Evolutionary conservation across 1,284 basidiomycete genomes (phyloP).

Genomic region (Ceratobasidium sp.): DNA sequence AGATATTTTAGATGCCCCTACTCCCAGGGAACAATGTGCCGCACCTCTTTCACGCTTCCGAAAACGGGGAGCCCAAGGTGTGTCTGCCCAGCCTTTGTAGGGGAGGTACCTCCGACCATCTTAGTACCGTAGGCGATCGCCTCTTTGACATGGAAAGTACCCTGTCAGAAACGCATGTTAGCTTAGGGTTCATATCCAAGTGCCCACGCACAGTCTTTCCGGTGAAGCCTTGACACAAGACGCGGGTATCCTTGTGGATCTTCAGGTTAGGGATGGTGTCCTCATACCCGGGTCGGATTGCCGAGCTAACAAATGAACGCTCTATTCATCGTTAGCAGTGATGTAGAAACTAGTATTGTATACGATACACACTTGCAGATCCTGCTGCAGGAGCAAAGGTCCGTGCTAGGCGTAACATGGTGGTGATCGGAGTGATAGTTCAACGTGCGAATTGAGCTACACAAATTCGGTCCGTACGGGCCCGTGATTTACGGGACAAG

Average conservation of each 20-base stretch:
- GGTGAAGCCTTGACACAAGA: conserved; percentile 92
- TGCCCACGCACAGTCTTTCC: conserved; percentile 86
- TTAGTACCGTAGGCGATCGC: conserved; percentile 94
- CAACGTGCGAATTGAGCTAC: conserved; percentile 35
- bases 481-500: conserved; percentile 24
- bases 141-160: conserved; percentile 96
- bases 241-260: conserved; percentile 94
- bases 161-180: conserved; percentile 59
- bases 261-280: conserved; percentile 91
- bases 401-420: conserved; percentile 31
- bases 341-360: neutral
- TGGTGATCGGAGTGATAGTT: conserved; percentile 16
- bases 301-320: conserved; percentile 73
- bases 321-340: conserved; percentile 14
- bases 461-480: conserved; percentile 25
- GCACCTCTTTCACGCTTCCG: conserved; percentile 88
- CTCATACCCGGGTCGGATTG: conserved; percentile 75
- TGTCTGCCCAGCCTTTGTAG: conserved; percentile 95
- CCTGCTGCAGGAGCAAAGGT: conserved; percentile 17
- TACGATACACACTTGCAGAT: conserved; percentile 20
- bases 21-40: conserved; percentile 31
- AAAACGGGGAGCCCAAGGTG: conserved; percentile 97
- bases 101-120: conserved; percentile 97
- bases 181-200: conserved; percentile 34
- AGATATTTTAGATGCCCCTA: neutral